Conservation (phyloP, 192 early-diverging fungal genomes). For the Diversispora epigaea region DNA sequence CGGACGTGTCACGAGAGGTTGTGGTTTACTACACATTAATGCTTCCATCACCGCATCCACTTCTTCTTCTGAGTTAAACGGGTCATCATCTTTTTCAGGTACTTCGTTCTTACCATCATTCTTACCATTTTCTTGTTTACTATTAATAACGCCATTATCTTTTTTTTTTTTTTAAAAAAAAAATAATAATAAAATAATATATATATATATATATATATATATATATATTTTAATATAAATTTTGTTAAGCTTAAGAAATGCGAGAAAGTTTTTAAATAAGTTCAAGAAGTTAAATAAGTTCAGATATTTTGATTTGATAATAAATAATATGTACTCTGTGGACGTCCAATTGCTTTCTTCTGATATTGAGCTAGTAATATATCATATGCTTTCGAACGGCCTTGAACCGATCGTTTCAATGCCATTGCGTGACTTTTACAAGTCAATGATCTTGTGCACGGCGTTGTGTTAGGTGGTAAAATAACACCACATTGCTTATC, state of each 20-base stretch:
- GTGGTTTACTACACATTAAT: constrained; percentile 59
- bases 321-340: constrained; percentile 52
- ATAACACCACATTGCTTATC: constrained; percentile 91
- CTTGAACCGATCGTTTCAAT: constrained; percentile 78
- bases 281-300: not conserved
- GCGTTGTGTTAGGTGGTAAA: constrained; percentile 51
- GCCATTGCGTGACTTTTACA: constrained; percentile 95
- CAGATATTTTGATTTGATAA: not conserved
- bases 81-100: constrained; percentile 54
- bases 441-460: constrained; percentile 86
- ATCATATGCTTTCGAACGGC: constrained; percentile 84
- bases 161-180: not conserved
- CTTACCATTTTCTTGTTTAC: constrained; percentile 40
- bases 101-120: constrained; percentile 44
- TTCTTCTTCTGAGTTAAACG: constrained; percentile 72
- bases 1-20: constrained; percentile 57
- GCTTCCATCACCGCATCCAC: constrained; percentile 66
- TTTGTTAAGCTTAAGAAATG: no score
- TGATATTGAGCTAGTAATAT: constrained; percentile 71
- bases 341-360: constrained; percentile 63
- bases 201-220: not conserved
- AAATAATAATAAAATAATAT: not conserved
- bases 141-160: constrained; percentile 19
- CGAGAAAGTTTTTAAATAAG: no score
- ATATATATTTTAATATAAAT: not conserved